phyloP scores from a whole-genome alignment of 1,139 yeast genomes.

The Hyphopichia pseudoburtonii region DNA sequence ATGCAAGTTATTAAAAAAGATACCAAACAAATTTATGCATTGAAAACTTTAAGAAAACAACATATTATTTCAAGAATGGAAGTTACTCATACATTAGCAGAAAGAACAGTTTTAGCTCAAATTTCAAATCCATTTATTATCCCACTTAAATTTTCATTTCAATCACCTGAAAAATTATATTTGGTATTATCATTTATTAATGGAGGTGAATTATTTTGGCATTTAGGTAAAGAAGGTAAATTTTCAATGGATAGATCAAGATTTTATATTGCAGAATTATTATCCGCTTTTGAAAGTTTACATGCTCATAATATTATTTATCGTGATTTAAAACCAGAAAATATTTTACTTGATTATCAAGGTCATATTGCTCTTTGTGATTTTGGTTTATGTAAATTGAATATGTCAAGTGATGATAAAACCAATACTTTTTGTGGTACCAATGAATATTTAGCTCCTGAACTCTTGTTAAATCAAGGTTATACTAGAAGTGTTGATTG shows the following conservation, averaged over 20 bases:
- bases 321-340: constrained; percentile 94
- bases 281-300: constrained; percentile 85
- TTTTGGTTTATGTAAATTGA: constrained; percentile 94
- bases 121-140: constrained; percentile 96
- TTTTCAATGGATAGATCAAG: constrained; percentile 91
- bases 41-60: constrained; percentile 89
- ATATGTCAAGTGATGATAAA: constrained; percentile 81
- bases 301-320: constrained; percentile 93
- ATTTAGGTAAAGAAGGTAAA: constrained; percentile 92
- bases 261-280: constrained; percentile 93
- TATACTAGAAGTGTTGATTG: constrained; percentile 95
- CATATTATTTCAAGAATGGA: constrained; percentile 93
- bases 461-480: constrained; percentile 84
- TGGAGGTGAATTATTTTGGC: constrained; percentile 98
- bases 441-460: constrained; percentile 93
- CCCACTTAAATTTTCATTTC: constrained; percentile 95
- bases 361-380: constrained; percentile 97
- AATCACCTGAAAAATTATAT: constrained; percentile 90
- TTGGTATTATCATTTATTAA: constrained; percentile 89
- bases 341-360: constrained; percentile 88
- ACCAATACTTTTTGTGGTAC: constrained; percentile 98
- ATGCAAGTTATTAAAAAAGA: constrained; percentile 97
- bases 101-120: constrained; percentile 89
- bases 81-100: constrained; percentile 94
- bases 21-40: constrained; percentile 89